Conservation (phyloP, 192 early-diverging fungal species). For the Linnemannia schmuckeri region DNA sequence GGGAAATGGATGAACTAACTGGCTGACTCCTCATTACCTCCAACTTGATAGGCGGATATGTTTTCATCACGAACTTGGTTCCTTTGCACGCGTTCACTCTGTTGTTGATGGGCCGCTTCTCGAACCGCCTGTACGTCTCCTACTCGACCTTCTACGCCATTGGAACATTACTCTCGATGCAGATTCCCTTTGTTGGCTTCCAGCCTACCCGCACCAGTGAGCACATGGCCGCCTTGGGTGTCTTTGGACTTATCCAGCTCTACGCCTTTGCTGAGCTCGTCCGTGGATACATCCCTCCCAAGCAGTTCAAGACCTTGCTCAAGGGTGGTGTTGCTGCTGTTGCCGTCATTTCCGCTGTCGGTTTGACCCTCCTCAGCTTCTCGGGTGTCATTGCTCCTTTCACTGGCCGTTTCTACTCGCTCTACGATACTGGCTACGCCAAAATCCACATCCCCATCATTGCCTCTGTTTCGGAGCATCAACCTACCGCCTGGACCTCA, state of each 20-base stretch:
- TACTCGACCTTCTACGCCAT: slow-evolving; percentile 99
- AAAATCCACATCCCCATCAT: slow-evolving; percentile 99
- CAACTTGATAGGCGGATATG: slow-evolving; percentile 83
- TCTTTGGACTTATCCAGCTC: slow-evolving; percentile 97
- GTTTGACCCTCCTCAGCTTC: slow-evolving; percentile 81
- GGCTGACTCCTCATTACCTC: not conserved
- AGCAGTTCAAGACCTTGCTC: slow-evolving; percentile 90
- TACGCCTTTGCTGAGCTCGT: slow-evolving; percentile 92
- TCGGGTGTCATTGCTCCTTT: slow-evolving; percentile 95
- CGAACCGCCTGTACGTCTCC: slow-evolving; percentile 92
- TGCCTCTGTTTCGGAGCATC: slow-evolving; percentile 99
- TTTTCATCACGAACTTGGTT: slow-evolving; percentile 99
- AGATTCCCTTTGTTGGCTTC: slow-evolving; percentile 99
- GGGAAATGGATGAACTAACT: not conserved
- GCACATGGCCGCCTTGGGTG: slow-evolving; percentile 98
- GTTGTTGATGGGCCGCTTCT: slow-evolving; percentile 96
- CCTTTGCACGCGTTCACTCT: slow-evolving; percentile 97
- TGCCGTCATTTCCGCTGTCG: slow-evolving; percentile 66
- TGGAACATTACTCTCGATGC: slow-evolving; percentile 97
- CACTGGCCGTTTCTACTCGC: slow-evolving; percentile 99
- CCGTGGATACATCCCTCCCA: slow-evolving; percentile 80
- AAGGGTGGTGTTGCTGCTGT: slow-evolving; percentile 70
- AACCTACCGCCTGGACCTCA: slow-evolving; percentile 98
- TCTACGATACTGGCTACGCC: slow-evolving; percentile 99
- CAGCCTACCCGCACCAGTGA: slow-evolving; percentile 96